phyloP scores from a whole-genome alignment of 352 stramenopile species.

The Phytophthora nicotianae region DNA sequence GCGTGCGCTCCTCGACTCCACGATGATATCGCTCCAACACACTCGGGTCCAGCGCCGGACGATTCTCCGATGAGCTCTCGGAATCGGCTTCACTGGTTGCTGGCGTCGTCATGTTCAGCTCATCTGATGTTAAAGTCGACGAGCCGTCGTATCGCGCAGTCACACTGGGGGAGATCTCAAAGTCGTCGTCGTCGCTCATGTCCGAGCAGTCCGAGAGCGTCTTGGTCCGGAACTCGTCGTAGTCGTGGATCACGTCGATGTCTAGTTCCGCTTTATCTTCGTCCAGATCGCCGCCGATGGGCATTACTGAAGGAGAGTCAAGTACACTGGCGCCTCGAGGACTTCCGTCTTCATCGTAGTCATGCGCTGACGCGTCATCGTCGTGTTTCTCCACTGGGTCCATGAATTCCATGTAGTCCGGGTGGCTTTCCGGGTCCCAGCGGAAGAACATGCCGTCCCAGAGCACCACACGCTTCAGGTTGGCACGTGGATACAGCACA shows the following conservation, averaged over 20 bases:
- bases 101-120: constrained; percentile 36
- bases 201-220: constrained; percentile 80
- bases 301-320: constrained; percentile 45
- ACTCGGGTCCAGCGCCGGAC: constrained; percentile 47
- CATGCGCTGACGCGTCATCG: constrained; percentile 34
- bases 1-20: constrained; percentile 73
- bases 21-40: constrained; percentile 61
- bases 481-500: constrained; percentile 84
- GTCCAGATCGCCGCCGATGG: constrained; percentile 53
- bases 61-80: constrained; percentile 17
- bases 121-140: constrained; percentile 35
- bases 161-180: constrained; percentile 41
- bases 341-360: constrained; percentile 41
- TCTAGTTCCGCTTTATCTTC: constrained; percentile 77
- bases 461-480: constrained; percentile 85
- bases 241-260: constrained; percentile 86
- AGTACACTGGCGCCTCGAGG: constrained; percentile 31
- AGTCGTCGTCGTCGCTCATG: constrained; percentile 84
- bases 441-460: constrained; percentile 90
- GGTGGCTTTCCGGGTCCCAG: constrained; percentile 84
- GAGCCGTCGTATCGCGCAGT: constrained; percentile 42
- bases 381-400: constrained; percentile 54
- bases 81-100: constrained; percentile 39
- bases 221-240: constrained; percentile 71
- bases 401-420: constrained; percentile 90